A percentile compares a stretch with the other conserved stretches of the same genome.
Evolutionary conservation across 345 rosid species (phyloP).

Genomic region (Sisymbrium altissimum): DNA sequence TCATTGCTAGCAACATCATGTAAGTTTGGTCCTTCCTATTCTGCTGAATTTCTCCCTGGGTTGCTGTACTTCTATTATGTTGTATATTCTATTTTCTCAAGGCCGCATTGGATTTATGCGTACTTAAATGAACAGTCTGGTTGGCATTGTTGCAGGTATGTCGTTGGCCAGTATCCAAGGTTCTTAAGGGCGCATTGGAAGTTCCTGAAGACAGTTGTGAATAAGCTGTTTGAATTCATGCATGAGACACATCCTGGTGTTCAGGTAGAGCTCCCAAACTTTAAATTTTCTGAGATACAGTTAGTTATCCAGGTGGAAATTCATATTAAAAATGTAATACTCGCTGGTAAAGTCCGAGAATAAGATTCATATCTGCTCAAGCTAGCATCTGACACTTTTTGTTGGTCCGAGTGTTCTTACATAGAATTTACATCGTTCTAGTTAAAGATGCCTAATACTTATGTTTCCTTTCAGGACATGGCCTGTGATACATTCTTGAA

Average conservation of each 20-base stretch:
- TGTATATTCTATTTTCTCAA: not conserved
- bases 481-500: slow-evolving; percentile 99
- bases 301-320: not conserved
- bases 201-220: slow-evolving; percentile 96
- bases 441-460: not conserved
- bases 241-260: slow-evolving; percentile 99
- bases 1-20: slow-evolving; percentile 98
- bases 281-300: not conserved
- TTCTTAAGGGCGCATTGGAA: slow-evolving; percentile 99
- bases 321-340: not conserved
- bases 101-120: not conserved
- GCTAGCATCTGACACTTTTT: not conserved
- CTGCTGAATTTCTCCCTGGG: not conserved
- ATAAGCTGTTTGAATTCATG: slow-evolving; percentile 98
- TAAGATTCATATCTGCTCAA: not conserved
- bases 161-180: slow-evolving; percentile 99
- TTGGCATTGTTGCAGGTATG: slow-evolving; percentile 69
- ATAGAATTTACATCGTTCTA: not conserved
- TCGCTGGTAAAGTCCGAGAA: not conserved
- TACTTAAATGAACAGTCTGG: not conserved
- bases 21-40: slow-evolving; percentile 41
- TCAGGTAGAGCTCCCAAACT: slow-evolving; percentile 55
- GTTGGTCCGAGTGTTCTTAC: not conserved
- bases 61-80: not conserved
- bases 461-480: slow-evolving; percentile 69